Percentiles rank a stretch among this genome's conserved stretches.
These are phyloP conservation scores for Yarrowia divulgata DNA, from an alignment of 805 yeast species.

Conservation along the genomic window DNA sequence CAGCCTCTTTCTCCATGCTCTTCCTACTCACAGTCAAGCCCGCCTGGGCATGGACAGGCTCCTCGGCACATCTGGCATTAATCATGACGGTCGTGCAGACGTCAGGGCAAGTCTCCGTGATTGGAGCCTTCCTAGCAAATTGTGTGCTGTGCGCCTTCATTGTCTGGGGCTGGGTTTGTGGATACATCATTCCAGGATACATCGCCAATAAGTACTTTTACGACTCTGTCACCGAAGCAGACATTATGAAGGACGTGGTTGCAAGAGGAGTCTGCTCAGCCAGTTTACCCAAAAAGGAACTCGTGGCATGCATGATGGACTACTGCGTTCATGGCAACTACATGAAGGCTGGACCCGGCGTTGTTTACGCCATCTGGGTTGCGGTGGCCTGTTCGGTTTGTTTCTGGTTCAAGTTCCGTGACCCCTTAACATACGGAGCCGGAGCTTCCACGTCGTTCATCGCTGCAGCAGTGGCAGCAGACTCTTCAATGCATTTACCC, in stretches of 20 bases:
- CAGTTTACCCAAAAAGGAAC: not conserved
- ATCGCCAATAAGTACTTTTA: constrained; percentile 32
- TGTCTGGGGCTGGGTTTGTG: constrained; percentile 24
- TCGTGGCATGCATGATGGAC: not conserved
- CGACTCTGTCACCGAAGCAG: constrained; percentile 22
- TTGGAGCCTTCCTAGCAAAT: not conserved
- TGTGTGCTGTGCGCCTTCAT: constrained; percentile 1
- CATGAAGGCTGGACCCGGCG: constrained; percentile 17
- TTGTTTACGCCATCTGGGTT: constrained; percentile 26
- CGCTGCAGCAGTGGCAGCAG: constrained; percentile 1
- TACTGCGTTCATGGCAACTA: constrained; percentile 12
- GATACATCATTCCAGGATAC: constrained; percentile 24
- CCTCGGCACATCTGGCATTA: constrained; percentile 14
- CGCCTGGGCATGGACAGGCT: constrained; percentile 16
- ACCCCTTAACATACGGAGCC: constrained; percentile 12
- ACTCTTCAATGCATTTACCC: not conserved
- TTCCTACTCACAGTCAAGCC: constrained; percentile 9
- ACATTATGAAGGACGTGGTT: constrained; percentile 10
- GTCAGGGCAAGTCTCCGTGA: constrained; percentile 3
- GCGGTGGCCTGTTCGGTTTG: constrained; percentile 4
- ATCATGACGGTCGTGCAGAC: constrained; percentile 15
- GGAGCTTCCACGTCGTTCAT: constrained; percentile 13
- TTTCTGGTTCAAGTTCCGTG: constrained; percentile 25
- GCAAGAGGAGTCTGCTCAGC: constrained; percentile 13
- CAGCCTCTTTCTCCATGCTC: constrained; percentile 4